Evolutionary conservation across 1,284 basidiomycete genomes (phyloP).

Genomic region (Ustilago curta): DNA sequence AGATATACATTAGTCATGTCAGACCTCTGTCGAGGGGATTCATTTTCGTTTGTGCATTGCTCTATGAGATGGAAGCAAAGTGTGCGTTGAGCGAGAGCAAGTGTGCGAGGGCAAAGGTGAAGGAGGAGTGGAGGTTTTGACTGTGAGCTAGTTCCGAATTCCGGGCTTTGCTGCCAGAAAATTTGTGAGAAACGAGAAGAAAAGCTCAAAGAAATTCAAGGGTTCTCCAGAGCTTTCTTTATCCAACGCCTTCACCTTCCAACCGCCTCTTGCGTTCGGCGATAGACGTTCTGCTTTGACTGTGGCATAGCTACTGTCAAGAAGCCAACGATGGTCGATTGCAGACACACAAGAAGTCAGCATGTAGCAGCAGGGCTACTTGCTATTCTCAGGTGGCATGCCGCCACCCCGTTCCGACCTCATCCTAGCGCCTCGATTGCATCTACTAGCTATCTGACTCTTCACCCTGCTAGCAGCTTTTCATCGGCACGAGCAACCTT

Average conservation of each 20-base stretch:
- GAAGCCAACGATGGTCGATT: conserved; percentile 22
- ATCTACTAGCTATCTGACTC: conserved; percentile 19
- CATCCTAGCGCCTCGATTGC: conserved; percentile 1
- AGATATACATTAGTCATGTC: not conserved
- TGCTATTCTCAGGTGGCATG: conserved; percentile 9
- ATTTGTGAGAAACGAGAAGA: conserved; percentile 28
- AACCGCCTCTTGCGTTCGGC: not conserved
- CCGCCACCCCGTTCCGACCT: not conserved
- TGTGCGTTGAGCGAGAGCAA: not conserved
- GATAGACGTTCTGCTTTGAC: too few relatives aligned
- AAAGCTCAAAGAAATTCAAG: conserved; percentile 6
- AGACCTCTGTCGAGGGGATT: not conserved
- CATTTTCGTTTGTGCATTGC: not conserved
- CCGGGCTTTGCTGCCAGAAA: conserved; percentile 24
- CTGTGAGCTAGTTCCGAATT: conserved; percentile 19
- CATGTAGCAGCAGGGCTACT: conserved; percentile 14
- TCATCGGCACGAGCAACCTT: not conserved
- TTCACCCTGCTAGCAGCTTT: not conserved
- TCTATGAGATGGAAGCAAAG: not conserved
- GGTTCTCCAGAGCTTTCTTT: not conserved
- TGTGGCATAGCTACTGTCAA: too few relatives aligned
- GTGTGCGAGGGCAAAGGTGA: conserved; percentile 5
- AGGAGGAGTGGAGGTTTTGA: conserved; percentile 10
- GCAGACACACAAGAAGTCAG: conserved; percentile 15
- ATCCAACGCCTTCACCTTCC: not conserved